Conservation (phyloP, 768 basidiomycete genomes). For the Lepiota venenata region DNA sequence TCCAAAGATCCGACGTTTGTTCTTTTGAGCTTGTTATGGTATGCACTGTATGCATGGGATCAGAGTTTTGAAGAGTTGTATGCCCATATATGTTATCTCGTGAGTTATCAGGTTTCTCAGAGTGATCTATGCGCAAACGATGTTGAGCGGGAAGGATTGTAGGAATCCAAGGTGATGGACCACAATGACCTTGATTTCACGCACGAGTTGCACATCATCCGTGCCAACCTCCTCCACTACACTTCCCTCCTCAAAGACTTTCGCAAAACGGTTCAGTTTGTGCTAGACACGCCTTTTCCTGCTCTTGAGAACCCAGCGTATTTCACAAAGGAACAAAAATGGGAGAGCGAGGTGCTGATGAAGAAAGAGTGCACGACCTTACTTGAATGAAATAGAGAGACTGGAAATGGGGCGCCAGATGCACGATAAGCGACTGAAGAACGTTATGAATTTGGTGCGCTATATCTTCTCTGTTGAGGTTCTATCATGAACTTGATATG, state of each 20-base stretch:
- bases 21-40: conserved; percentile 45
- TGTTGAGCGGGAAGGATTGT: not conserved
- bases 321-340: conserved; percentile 3
- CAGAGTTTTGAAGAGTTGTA: conserved; percentile 45
- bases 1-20: conserved; percentile 47
- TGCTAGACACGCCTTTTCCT: conserved; percentile 38
- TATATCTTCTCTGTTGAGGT: not conserved
- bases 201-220: conserved; percentile 46
- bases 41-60: conserved; percentile 52
- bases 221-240: conserved; percentile 51
- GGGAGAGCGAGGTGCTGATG: conserved; percentile 19
- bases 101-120: conserved; percentile 19
- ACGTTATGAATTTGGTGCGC: conserved; percentile 41
- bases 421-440: conserved; percentile 34
- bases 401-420: conserved; percentile 32
- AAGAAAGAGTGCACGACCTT: conserved; percentile 37
- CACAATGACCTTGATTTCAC: conserved; percentile 29
- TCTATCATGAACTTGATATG: too few species aligned
- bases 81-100: conserved; percentile 37
- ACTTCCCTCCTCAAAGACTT: conserved; percentile 46
- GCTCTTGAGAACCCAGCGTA: conserved; percentile 22
- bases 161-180: conserved; percentile 40
- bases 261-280: conserved; percentile 40
- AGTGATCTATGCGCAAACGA: not conserved
- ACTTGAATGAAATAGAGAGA: conserved; percentile 40